Base-by-base conservation (phyloP, 768 basidiomycete species). In the Hypsizygus marmoreus region DNA sequence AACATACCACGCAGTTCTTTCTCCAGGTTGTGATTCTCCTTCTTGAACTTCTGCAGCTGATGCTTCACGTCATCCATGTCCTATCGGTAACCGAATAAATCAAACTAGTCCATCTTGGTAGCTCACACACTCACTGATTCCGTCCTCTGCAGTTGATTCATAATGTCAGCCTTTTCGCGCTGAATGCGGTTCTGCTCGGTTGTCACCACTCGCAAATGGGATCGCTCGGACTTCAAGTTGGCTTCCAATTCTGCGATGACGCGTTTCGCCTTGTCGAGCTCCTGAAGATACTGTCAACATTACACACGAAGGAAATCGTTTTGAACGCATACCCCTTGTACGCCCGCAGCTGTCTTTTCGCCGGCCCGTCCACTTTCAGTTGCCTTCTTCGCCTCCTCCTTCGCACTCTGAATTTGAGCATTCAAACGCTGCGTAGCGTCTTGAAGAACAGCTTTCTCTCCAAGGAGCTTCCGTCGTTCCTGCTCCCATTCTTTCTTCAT, bases 21-120 rank as follows among this genome's bases (percentile, higher is more conserved):
- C 62, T 91, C 89, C 20, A 93, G 71, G 14, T 80, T 79, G 19
- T 81, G 74, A 51, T 86, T 91, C 56, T 89, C 84, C 47, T 81
- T 79, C 65, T 89, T 92, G 63, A 80, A 70, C 44, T 73, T 74
- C 33, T 84, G 79, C 6, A 91, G 63, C 25, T 92, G 83, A 10
- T 75, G 64, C 52, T 81, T 84, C 32, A 92, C 79, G 40, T 85
- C 86, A 19, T 86, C 80, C 79, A 92, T 89, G 57, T 90, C 88
- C 88, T 91, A 54, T 17, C 22, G 40, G 5, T n/a, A 14, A 20
- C 4, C n/a, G n/a, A 10, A 32, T 49, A 57, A 34, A 50, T 40
- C 32, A 38, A 42, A 16, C 40, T 35, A 22, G 54, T 31, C 14
- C 36, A 33, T 17, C n/a, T 22, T 43, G 20, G 8, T 6, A 28